Evolutionary conservation across 768 basidiomycete species (phyloP).

Genomic region (Lactarius akahatsu): DNA sequence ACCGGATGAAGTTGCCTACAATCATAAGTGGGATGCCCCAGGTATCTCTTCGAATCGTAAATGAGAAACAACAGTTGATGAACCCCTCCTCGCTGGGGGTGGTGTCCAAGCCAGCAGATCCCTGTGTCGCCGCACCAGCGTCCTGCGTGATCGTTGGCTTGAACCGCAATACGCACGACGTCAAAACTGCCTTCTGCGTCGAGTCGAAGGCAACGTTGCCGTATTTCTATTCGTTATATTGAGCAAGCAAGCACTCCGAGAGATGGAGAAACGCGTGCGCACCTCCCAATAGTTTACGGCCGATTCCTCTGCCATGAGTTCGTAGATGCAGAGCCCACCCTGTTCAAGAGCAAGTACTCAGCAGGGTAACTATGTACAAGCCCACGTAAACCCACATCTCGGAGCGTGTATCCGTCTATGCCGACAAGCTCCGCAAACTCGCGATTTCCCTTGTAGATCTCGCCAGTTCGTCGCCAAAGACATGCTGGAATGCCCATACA

Average conservation of each 20-base stretch:
- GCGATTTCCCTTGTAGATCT: conserved; percentile 97
- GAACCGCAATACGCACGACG: conserved; percentile 83
- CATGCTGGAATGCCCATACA: conserved; percentile 98
- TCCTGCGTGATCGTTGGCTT: conserved; percentile 60
- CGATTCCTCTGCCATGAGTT: conserved; percentile 96
- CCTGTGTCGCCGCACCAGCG: conserved; percentile 35
- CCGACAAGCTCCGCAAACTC: conserved; percentile 92
- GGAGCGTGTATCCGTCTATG: conserved; percentile 81
- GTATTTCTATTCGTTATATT: conserved; percentile 65
- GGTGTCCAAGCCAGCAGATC: conserved; percentile 31
- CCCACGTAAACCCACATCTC: conserved; percentile 58
- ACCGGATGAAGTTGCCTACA: conserved; percentile 85
- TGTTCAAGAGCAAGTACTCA: conserved; percentile 33
- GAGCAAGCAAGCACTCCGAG: background rate
- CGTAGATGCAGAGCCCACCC: conserved; percentile 94
- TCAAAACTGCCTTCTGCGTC: conserved; percentile 89
- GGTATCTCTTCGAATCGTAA: conserved; percentile 80
- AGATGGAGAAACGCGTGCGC: conserved; percentile 26
- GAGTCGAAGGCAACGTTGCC: conserved; percentile 91
- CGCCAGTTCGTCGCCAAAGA: conserved; percentile 93
- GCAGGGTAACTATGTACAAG: background rate
- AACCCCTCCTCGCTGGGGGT: conserved; percentile 63
- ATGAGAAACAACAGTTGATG: conserved; percentile 89
- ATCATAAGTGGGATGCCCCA: conserved; percentile 90
- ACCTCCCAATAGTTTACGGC: conserved; percentile 99